Conservation (phyloP, 2,329 filamentous ascomycete species). For the Teratosphaeria destructans region DNA sequence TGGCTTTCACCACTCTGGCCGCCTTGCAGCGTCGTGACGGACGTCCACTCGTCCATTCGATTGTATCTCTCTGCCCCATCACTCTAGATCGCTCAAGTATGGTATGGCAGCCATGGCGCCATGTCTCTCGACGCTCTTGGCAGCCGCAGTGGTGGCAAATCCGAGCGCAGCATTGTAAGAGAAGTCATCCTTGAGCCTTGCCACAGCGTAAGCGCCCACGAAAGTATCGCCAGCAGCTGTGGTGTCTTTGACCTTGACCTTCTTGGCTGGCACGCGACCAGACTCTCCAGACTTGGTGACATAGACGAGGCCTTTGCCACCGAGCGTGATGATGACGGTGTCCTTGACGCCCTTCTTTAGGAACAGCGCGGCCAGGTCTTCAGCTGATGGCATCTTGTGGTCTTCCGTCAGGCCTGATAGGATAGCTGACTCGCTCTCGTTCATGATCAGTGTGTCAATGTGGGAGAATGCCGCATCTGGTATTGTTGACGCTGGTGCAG, state of each 20-base stretch:
- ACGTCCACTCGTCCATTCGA: no score
- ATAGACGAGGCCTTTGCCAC: slow-evolving; percentile 37
- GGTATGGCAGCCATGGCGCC: slow-evolving; percentile 60
- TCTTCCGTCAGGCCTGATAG: slow-evolving; percentile 43
- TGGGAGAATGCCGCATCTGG: slow-evolving; percentile 55
- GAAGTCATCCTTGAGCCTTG: slow-evolving; percentile 47
- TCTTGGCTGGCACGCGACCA: slow-evolving; percentile 41
- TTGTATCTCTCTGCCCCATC: not conserved
- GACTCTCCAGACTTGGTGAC: slow-evolving; percentile 11
- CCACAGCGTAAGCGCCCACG: slow-evolving; percentile 75
- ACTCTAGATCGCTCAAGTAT: slow-evolving; percentile 44
- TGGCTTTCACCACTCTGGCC: not conserved
- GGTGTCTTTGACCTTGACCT: slow-evolving; percentile 76
- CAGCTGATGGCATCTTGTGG: slow-evolving; percentile 9
- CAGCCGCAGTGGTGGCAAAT: slow-evolving; percentile 53
- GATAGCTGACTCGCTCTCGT: slow-evolving; percentile 78
- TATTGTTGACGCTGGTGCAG: slow-evolving; percentile 59
- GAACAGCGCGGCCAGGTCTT: slow-evolving; percentile 42
- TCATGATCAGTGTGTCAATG: slow-evolving; percentile 73
- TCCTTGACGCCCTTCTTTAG: slow-evolving; percentile 59
- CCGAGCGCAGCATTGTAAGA: slow-evolving; percentile 43
- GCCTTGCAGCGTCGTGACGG: no score
- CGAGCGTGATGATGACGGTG: slow-evolving; percentile 76
- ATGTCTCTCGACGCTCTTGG: slow-evolving; percentile 53
- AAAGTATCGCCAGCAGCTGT: slow-evolving; percentile 94